Conservation (phyloP, 306 rosid species). For the Gastrolobium bilobum region DNA sequence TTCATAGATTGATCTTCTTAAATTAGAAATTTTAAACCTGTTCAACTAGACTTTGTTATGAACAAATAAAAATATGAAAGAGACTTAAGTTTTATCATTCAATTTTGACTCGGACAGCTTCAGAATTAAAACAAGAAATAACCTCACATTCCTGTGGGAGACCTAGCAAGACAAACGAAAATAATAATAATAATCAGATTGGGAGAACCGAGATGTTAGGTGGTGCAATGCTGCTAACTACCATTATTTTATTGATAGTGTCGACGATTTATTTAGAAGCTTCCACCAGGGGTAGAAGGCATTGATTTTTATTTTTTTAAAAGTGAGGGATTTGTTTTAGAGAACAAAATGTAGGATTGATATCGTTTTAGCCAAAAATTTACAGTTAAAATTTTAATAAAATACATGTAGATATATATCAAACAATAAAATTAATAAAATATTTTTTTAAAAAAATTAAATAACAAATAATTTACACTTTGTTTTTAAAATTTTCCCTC, state of each 20-base stretch:
- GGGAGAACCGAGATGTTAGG: slow-evolving; percentile 19
- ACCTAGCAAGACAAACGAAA: neutral
- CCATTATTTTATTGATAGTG: neutral
- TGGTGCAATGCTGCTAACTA: slow-evolving; percentile 31
- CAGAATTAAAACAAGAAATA: neutral
- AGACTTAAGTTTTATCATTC: neutral
- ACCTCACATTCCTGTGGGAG: neutral
- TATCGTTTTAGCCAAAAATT: no score
- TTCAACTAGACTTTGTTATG: neutral
- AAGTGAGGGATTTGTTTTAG: no score
- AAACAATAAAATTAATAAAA: no score
- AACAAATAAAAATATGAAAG: neutral
- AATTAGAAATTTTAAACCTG: no score
- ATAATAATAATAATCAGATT: neutral
- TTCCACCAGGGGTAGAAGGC: slow-evolving; percentile 2
- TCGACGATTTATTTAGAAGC: slow-evolving; percentile 1
- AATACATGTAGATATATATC: no score
- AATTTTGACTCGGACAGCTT: neutral
- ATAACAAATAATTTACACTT: no score
- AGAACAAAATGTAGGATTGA: no score
- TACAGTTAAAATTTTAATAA: no score
- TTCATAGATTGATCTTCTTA: no score
- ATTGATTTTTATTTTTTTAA: no score
- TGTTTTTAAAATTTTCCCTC: no score
- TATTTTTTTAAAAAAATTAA: no score